phyloP scores from a whole-genome alignment of 2,329 filamentous ascomycete genomes.

The Aureobasidium sp. region DNA sequence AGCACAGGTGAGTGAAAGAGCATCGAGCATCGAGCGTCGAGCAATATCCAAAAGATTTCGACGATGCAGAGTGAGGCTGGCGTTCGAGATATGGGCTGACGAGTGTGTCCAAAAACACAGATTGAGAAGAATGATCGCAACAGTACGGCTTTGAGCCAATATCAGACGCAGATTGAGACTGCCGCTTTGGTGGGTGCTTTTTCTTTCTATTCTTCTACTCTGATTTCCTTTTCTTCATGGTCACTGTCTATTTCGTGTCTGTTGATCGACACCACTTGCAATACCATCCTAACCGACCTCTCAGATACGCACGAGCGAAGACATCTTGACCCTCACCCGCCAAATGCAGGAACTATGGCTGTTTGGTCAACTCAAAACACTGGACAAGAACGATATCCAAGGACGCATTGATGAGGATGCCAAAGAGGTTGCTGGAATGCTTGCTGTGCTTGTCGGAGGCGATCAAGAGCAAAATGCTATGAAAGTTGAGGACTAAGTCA shows the following conservation, averaged over 20 bases:
- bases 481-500: background rate
- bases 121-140: conserved; percentile 44
- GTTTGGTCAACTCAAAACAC: conserved; percentile 54
- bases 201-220: too few relatives aligned
- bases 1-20: conserved; percentile 36
- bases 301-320: conserved; percentile 53
- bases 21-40: too few relatives aligned
- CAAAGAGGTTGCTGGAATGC: conserved; percentile 35
- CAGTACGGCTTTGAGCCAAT: conserved; percentile 47
- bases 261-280: too few relatives aligned
- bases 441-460: conserved; percentile 20
- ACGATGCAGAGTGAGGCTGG: too few relatives aligned
- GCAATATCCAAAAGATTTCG: background rate
- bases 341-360: conserved; percentile 59
- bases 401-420: conserved; percentile 38
- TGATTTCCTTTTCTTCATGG: background rate
- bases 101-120: conserved; percentile 21
- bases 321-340: conserved; percentile 51
- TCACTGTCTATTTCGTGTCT: background rate
- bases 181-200: conserved; percentile 45
- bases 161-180: conserved; percentile 51
- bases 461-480: background rate
- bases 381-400: conserved; percentile 35
- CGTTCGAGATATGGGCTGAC: background rate
- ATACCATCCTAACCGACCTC: background rate